A percentile compares a stretch with the other conserved stretches of the same genome.
These are phyloP conservation scores for Nitzschia palea DNA, from an alignment of 108 stramenopile genomes.

Conservation along the genomic window DNA sequence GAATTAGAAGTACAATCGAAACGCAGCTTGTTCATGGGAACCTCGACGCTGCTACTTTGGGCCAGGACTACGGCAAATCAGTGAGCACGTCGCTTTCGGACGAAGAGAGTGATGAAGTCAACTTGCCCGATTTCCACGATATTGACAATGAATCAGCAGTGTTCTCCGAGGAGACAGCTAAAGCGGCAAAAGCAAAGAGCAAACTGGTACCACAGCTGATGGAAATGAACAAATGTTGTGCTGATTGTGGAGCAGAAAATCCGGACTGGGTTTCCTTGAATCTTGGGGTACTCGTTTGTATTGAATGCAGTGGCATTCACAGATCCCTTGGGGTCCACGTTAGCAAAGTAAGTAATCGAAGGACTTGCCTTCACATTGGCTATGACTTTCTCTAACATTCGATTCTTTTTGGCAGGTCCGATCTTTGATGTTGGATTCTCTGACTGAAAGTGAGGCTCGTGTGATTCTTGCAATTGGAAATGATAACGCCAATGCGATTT, in stretches of 20 bases:
- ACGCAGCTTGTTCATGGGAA: conserved; percentile 72
- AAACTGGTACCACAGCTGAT: conserved; percentile 58
- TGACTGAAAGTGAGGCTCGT: conserved; percentile 59
- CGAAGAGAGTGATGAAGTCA: conserved; percentile 31
- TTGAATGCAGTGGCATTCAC: conserved; percentile 98
- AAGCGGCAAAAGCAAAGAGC: conserved; percentile 27
- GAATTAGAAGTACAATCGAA: conserved; percentile 78
- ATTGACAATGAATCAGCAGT: conserved; percentile 36
- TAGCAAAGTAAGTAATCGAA: conserved; percentile 78
- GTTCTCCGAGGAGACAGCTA: conserved; percentile 5
- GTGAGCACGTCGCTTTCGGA: not conserved
- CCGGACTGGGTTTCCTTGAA: conserved; percentile 90
- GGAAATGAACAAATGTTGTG: conserved; percentile 68
- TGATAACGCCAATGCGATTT: conserved; percentile 72
- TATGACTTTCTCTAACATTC: not conserved
- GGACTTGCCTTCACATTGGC: not conserved
- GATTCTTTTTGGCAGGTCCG: conserved; percentile 46
- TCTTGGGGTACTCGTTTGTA: conserved; percentile 90
- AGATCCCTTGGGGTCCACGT: conserved; percentile 97
- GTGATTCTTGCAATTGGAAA: conserved; percentile 72
- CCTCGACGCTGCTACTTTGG: conserved; percentile 32
- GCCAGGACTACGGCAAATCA: not conserved
- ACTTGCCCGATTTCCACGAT: conserved; percentile 46
- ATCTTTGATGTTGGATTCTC: conserved; percentile 69
- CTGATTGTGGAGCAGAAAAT: conserved; percentile 75